A percentile compares a stretch with the other conserved stretches of the same genome.
phyloP scores from a whole-genome alignment of 1,139 yeast species.

The Hemisphaericaspora xylofermentans region DNA sequence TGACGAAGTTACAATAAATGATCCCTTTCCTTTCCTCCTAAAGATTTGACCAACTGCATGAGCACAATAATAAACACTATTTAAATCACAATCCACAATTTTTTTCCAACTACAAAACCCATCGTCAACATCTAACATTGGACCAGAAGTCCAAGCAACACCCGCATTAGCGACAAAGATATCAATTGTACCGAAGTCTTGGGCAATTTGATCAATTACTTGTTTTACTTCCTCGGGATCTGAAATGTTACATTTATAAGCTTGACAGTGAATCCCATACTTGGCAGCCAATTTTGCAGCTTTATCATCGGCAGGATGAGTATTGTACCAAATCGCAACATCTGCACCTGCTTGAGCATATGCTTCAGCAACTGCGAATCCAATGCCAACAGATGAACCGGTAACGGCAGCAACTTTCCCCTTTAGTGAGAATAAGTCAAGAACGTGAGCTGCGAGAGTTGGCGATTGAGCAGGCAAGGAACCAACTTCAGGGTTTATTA shows the following conservation, averaged over 20 bases:
- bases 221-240: slow-evolving; percentile 36
- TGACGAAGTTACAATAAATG: slow-evolving; percentile 28
- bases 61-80: slow-evolving; percentile 45
- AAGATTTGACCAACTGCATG: slow-evolving; percentile 49
- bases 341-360: slow-evolving; percentile 47
- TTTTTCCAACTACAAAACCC: slow-evolving; percentile 47
- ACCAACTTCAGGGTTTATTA: slow-evolving; percentile 38
- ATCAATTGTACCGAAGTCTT: slow-evolving; percentile 43
- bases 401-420: slow-evolving; percentile 42
- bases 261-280: slow-evolving; percentile 27
- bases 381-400: slow-evolving; percentile 48
- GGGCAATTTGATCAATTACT: slow-evolving; percentile 31
- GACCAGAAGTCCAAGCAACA: slow-evolving; percentile 35
- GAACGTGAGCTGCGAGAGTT: slow-evolving; percentile 28
- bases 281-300: slow-evolving; percentile 28
- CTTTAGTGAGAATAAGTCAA: slow-evolving; percentile 37
- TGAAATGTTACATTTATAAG: slow-evolving; percentile 42
- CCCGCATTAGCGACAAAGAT: slow-evolving; percentile 60
- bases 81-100: slow-evolving; percentile 50
- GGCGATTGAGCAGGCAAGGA: slow-evolving; percentile 43
- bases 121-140: slow-evolving; percentile 43
- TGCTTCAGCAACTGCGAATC: slow-evolving; percentile 44
- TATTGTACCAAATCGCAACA: slow-evolving; percentile 46
- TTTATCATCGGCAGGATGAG: slow-evolving; percentile 29
- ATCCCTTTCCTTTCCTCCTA: slow-evolving; percentile 32